Evolutionary conservation across 1,284 basidiomycete species (phyloP).

Genomic region (Flammula alnicola): DNA sequence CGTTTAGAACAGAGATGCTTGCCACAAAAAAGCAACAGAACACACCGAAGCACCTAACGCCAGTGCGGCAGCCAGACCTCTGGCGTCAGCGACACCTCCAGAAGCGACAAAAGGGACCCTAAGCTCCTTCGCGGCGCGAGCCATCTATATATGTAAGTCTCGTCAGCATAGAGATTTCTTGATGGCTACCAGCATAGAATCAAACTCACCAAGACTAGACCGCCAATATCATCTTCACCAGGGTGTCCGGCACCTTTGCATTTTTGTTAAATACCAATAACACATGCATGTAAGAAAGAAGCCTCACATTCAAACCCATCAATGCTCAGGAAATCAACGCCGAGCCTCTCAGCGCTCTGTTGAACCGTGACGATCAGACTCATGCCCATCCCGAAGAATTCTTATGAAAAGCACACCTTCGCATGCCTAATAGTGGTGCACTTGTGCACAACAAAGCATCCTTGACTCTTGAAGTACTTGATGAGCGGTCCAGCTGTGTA

Average conservation of each 20-base stretch:
- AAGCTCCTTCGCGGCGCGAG: constrained; percentile 86
- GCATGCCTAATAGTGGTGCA: constrained; percentile 90
- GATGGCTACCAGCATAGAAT: not conserved
- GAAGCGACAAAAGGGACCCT: constrained; percentile 89
- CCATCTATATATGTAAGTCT: constrained; percentile 59
- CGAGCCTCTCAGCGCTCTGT: constrained; percentile 76
- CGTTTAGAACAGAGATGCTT: constrained; percentile 3
- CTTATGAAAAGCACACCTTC: constrained; percentile 50
- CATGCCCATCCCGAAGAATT: not conserved
- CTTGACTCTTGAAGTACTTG: constrained; percentile 78
- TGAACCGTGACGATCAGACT: too few relatives aligned
- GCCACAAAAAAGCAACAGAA: constrained; percentile 21
- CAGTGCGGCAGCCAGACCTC: constrained; percentile 83
- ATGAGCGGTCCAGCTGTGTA: constrained; percentile 75
- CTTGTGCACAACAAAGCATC: constrained; percentile 87
- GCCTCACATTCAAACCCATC: constrained; percentile 86
- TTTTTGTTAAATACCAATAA: constrained; percentile 5
- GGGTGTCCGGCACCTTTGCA: constrained; percentile 85
- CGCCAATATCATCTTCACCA: constrained; percentile 94
- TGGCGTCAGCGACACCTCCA: constrained; percentile 83
- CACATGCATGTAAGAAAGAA: constrained; percentile 2
- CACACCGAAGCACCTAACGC: constrained; percentile 82
- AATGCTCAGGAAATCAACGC: constrained; percentile 87
- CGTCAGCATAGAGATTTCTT: not conserved
- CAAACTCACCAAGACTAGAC: constrained; percentile 76